These are phyloP conservation scores for Trametes pubescens DNA, from an alignment of 1,284 basidiomycete species.

Conservation along the genomic window DNA sequence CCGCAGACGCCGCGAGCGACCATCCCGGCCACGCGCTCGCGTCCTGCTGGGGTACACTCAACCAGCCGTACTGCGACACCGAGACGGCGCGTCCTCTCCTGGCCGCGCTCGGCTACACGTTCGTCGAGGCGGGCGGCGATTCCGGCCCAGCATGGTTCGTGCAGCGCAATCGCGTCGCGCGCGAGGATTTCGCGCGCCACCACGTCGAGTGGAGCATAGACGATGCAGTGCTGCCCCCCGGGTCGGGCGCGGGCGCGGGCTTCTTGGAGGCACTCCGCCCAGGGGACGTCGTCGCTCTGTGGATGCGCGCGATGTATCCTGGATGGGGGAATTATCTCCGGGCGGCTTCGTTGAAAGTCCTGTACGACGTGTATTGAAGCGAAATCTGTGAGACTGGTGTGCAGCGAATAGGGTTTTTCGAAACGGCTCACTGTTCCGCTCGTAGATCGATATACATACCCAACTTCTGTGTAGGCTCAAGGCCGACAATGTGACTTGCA, in stretches of 20 bases:
- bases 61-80: background rate
- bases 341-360: slow-evolving; percentile 15
- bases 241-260: slow-evolving; percentile 9
- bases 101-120: slow-evolving; percentile 2
- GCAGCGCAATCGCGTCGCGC: slow-evolving; percentile 20
- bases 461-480: too few relatives aligned
- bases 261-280: slow-evolving; percentile 22
- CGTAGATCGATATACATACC: too few relatives aligned
- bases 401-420: too few relatives aligned
- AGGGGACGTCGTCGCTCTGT: slow-evolving; percentile 21
- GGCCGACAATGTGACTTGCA: too few relatives aligned
- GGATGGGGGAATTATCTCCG: slow-evolving; percentile 21
- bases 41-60: background rate
- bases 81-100: background rate
- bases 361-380: slow-evolving; percentile 17
- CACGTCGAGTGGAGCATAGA: slow-evolving; percentile 13
- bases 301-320: slow-evolving; percentile 21
- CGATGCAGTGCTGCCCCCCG: background rate
- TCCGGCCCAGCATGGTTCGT: slow-evolving; percentile 14
- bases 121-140: background rate
- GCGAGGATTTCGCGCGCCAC: background rate
- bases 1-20: too few relatives aligned
- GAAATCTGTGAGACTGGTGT: too few relatives aligned
- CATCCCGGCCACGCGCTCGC: background rate
- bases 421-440: too few relatives aligned